Percentiles rank a stretch among this genome's conserved stretches.
phyloP scores from a whole-genome alignment of 2,329 filamentous ascomycete genomes.

The Cercospora citrullina region DNA sequence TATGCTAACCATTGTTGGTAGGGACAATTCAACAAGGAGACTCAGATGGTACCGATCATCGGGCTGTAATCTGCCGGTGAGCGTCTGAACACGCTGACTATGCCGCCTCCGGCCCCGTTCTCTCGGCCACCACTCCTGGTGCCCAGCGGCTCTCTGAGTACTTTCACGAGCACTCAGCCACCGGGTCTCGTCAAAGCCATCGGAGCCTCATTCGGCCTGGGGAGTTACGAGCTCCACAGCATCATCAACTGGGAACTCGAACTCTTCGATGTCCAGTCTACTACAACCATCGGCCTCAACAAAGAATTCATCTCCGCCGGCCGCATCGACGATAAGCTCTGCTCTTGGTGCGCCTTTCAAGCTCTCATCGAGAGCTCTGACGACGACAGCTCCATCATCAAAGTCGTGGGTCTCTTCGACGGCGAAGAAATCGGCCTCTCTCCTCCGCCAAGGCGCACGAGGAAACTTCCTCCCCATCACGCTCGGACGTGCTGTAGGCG shows the following conservation, averaged over 20 bases:
- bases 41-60: conserved; percentile 90
- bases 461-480: conserved; percentile 83
- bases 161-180: conserved; percentile 82
- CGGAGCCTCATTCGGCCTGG: conserved; percentile 71
- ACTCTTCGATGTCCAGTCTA: conserved; percentile 86
- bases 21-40: conserved; percentile 91
- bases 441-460: conserved; percentile 83
- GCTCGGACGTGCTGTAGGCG: conserved; percentile 79
- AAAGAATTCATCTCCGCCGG: conserved; percentile 94
- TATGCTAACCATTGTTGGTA: too few species aligned
- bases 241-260: conserved; percentile 98
- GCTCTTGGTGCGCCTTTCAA: conserved; percentile 87
- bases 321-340: conserved; percentile 96
- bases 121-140: conserved; percentile 51
- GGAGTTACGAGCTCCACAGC: conserved; percentile 56
- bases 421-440: conserved; percentile 91
- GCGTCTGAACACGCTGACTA: conserved; percentile 36
- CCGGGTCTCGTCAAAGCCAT: conserved; percentile 82
- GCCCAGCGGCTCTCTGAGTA: conserved; percentile 52
- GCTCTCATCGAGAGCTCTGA: conserved; percentile 65
- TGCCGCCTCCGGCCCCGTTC: conserved; percentile 35
- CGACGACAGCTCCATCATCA: conserved; percentile 66
- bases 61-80: conserved; percentile 66
- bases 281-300: conserved; percentile 78
- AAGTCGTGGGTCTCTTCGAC: conserved; percentile 91